Percentiles rank a stretch among this genome's conserved stretches.
Evolutionary conservation across 257 asterid species (phyloP).

Genomic region (Primulina tabacum): DNA sequence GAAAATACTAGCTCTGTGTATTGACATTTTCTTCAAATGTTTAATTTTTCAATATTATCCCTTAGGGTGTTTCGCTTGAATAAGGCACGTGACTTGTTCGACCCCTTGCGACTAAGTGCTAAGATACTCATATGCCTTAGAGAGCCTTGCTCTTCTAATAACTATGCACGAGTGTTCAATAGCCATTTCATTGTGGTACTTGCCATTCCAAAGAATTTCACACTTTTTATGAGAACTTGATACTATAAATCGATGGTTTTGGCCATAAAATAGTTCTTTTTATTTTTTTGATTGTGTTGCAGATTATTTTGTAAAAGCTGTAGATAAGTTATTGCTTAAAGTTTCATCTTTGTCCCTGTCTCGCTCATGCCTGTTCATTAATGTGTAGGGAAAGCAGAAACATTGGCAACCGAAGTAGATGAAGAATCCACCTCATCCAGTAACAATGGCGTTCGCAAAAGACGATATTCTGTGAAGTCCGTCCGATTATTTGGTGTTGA

Average conservation of each 20-base stretch:
- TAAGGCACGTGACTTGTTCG: background rate
- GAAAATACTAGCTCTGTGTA: background rate
- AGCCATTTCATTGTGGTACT: slow-evolving; percentile 9
- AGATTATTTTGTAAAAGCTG: background rate
- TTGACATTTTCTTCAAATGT: background rate
- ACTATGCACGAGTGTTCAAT: background rate
- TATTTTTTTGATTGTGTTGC: background rate
- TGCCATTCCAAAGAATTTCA: background rate
- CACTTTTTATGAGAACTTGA: background rate
- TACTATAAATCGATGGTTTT: background rate
- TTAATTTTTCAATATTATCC: background rate
- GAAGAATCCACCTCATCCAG: slow-evolving; percentile 46
- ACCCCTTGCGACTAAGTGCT: background rate
- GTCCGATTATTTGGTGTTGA: slow-evolving; percentile 76
- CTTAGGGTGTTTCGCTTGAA: too few relatives aligned
- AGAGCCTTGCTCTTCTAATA: background rate
- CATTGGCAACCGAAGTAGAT: slow-evolving; percentile 36
- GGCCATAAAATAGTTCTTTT: background rate
- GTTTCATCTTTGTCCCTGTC: background rate
- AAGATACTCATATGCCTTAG: background rate
- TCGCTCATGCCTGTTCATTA: slow-evolving; percentile 21
- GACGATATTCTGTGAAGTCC: slow-evolving; percentile 50
- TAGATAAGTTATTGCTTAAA: background rate
- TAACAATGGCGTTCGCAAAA: slow-evolving; percentile 48
- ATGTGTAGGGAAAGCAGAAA: slow-evolving; percentile 59